phyloP scores from a whole-genome alignment of 139 green algal genomes.

The Volvox reticuliferus region DNA sequence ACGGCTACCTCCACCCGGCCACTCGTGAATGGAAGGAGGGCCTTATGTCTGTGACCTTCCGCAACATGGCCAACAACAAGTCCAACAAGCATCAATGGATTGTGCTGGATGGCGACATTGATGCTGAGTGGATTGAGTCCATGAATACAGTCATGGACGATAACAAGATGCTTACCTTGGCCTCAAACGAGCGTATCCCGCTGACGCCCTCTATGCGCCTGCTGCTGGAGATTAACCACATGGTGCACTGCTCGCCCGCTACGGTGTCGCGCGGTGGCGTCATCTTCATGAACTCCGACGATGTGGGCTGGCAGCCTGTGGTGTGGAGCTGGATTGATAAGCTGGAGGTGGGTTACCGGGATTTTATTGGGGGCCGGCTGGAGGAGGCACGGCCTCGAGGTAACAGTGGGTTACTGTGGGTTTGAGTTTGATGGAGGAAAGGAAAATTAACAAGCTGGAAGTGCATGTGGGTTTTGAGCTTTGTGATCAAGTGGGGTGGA shows the following conservation, averaged over 20 bases:
- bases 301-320: conserved; percentile 89
- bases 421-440: too few species aligned
- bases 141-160: conserved; percentile 95
- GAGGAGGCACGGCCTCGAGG: too few species aligned
- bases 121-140: conserved; percentile 93
- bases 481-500: too few species aligned
- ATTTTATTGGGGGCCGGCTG: too few species aligned
- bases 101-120: conserved; percentile 88
- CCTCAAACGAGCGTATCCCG: conserved; percentile 91
- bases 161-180: conserved; percentile 89
- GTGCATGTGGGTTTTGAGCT: too few species aligned
- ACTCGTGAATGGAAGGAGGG: conserved; percentile 94
- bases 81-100: conserved; percentile 92
- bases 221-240: conserved; percentile 88
- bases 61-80: conserved; percentile 87
- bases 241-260: conserved; percentile 87
- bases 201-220: conserved; percentile 90
- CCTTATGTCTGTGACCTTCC: conserved; percentile 89
- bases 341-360: background rate
- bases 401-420: too few species aligned
- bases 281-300: conserved; percentile 85
- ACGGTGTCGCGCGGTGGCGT: conserved; percentile 90
- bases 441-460: too few species aligned
- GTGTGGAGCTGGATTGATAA: conserved; percentile 72
- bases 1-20: conserved; percentile 80